A percentile compares a stretch with the other conserved stretches of the same genome.
Conservation (phyloP, 371 early-diverging fungal species). For the Parasitella parasitica region DNA sequence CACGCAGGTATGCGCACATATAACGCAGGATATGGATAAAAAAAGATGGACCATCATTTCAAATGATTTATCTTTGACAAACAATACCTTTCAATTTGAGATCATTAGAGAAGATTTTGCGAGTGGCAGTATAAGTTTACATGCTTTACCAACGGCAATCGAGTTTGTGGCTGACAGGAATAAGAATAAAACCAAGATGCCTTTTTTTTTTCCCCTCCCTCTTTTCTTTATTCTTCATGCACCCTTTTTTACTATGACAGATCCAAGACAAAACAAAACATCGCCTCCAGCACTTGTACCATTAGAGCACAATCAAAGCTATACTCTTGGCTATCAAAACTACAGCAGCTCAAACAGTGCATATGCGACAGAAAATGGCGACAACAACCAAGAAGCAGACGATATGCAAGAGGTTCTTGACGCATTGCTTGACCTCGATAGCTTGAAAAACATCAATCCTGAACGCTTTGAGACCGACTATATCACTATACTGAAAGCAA, state of each 20-base stretch:
- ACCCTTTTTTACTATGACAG: not conserved
- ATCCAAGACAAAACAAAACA: not conserved
- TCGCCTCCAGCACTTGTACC: not conserved
- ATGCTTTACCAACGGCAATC: no score
- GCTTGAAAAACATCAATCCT: not conserved
- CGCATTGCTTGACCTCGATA: constrained; percentile 8
- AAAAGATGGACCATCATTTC: no score
- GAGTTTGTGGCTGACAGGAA: not conserved
- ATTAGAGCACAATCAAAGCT: not conserved
- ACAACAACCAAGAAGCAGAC: not conserved
- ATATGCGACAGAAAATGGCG: not conserved
- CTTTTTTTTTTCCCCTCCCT: not conserved
- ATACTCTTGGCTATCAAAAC: not conserved
- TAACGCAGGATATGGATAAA: no score
- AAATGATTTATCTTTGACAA: no score
- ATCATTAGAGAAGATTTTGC: no score
- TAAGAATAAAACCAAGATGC: not conserved
- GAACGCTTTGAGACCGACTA: not conserved
- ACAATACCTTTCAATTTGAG: no score
- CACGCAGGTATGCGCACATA: no score
- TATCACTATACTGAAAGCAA: constrained; percentile 13
- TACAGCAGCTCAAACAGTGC: not conserved
- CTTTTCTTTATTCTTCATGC: not conserved
- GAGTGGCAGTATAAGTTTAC: no score
- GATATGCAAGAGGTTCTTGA: constrained; percentile 6